Evolutionary conservation across 2,329 filamentous ascomycete species (phyloP).

Genomic region (Scopulariopsis brevicaulis): DNA sequence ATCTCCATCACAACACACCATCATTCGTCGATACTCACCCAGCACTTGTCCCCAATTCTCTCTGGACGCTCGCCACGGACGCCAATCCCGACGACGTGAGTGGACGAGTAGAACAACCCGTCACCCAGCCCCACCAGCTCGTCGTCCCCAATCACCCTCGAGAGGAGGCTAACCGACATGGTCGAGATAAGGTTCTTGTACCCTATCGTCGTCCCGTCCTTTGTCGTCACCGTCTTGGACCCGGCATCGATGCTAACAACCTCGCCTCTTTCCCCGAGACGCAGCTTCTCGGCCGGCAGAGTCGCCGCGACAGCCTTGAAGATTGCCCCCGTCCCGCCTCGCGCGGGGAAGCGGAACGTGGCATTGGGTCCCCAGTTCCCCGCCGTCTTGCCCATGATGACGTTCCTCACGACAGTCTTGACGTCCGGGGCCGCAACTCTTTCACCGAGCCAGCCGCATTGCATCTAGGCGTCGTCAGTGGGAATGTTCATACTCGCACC

Average conservation of each 20-base stretch:
- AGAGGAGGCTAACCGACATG: conserved; percentile 88
- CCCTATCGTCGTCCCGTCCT: conserved; percentile 76
- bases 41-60: conserved; percentile 98
- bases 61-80: conserved; percentile 85
- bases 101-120: conserved; percentile 91
- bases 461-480: conserved; percentile 58
- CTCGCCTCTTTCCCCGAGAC: conserved; percentile 73
- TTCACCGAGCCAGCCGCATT: conserved; percentile 97
- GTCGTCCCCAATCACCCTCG: conserved; percentile 77
- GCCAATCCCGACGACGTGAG: conserved; percentile 94
- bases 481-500: background rate
- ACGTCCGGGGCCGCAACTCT: conserved; percentile 94
- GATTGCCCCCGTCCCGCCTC: conserved; percentile 93
- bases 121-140: conserved; percentile 76
- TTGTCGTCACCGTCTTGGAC: conserved; percentile 70
- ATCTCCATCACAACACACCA: background rate
- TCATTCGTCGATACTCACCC: conserved; percentile 42
- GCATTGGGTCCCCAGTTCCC: conserved; percentile 98
- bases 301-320: conserved; percentile 97
- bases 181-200: conserved; percentile 92
- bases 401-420: conserved; percentile 87
- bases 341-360: conserved; percentile 95
- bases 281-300: conserved; percentile 80
- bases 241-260: conserved; percentile 81
- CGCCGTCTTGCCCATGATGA: conserved; percentile 90